Conservation (phyloP, 2,329 filamentous ascomycete species). For the Teratosphaeria gauchensis region DNA sequence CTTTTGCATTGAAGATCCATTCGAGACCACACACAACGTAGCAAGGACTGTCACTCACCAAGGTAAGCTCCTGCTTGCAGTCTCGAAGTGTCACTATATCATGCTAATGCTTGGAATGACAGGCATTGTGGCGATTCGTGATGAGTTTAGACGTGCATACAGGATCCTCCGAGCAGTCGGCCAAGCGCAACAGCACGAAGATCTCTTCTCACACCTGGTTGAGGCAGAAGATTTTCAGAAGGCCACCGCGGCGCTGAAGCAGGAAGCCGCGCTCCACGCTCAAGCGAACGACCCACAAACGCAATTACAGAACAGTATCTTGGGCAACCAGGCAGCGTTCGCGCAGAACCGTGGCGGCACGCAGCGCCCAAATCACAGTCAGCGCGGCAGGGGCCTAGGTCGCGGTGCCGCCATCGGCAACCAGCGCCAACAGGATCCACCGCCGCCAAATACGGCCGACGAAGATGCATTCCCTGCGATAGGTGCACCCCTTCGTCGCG, state of each 20-base stretch:
- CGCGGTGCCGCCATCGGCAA: not conserved
- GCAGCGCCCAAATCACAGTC: not conserved
- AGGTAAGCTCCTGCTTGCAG: not conserved
- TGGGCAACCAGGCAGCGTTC: not conserved
- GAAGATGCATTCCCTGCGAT: constrained; percentile 35
- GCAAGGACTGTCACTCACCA: constrained; percentile 73
- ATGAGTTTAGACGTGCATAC: constrained; percentile 77
- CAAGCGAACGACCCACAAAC: not conserved
- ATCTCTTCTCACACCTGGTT: constrained; percentile 20
- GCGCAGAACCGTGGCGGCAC: not conserved
- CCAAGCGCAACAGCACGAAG: constrained; percentile 11
- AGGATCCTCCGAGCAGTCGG: constrained; percentile 51
- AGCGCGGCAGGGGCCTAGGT: not conserved
- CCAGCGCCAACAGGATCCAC: not conserved
- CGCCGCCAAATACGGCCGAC: not conserved
- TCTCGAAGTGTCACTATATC: not conserved
- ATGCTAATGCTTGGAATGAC: not conserved
- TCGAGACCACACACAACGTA: constrained; percentile 80
- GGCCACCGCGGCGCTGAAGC: constrained; percentile 13
- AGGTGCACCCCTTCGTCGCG: constrained; percentile 50
- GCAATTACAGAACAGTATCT: not conserved
- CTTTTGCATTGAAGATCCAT: constrained; percentile 86
- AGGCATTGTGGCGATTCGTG: constrained; percentile 70
- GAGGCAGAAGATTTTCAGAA: constrained; percentile 32
- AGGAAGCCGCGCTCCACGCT: constrained; percentile 12